A percentile compares a stretch with the other conserved stretches of the same genome.
Conservation (phyloP, 2,329 filamentous ascomycete genomes). For the Didymella keratinophila region DNA sequence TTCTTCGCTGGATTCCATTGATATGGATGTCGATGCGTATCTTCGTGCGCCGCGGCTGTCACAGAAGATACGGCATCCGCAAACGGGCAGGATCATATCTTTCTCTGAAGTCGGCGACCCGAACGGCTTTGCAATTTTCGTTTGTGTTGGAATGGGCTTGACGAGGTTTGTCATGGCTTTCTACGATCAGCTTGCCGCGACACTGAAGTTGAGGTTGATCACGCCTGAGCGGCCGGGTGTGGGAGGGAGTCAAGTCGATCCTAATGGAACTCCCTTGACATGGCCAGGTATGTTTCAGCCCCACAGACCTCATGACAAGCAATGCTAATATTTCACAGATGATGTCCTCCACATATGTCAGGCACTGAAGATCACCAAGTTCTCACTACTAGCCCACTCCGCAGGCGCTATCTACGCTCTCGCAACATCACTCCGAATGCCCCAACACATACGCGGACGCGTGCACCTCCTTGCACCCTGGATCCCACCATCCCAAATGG, state of each 20-base stretch:
- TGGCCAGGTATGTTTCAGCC: conserved; percentile 78
- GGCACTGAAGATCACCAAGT: conserved; percentile 88
- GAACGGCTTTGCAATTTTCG: conserved; percentile 89
- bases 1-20: conserved; percentile 82
- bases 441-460: conserved; percentile 90
- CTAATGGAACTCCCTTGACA: conserved; percentile 84
- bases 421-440: conserved; percentile 92
- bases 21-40: conserved; percentile 86
- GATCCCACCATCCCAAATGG: conserved; percentile 80
- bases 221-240: conserved; percentile 94
- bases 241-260: conserved; percentile 86
- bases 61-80: conserved; percentile 85
- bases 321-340: conserved; percentile 53
- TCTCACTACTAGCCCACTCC: conserved; percentile 94
- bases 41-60: conserved; percentile 83
- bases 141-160: conserved; percentile 96
- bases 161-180: conserved; percentile 96
- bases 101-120: conserved; percentile 97
- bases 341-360: conserved; percentile 96
- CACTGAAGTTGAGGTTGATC: conserved; percentile 86
- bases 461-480: conserved; percentile 95
- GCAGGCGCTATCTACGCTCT: conserved; percentile 98
- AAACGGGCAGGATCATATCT: conserved; percentile 86
- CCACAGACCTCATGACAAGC: conserved; percentile 50
- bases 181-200: conserved; percentile 92